These are phyloP conservation scores for Camellia oleifera DNA, from an alignment of 179 eudicot species.

Conservation along the genomic window DNA sequence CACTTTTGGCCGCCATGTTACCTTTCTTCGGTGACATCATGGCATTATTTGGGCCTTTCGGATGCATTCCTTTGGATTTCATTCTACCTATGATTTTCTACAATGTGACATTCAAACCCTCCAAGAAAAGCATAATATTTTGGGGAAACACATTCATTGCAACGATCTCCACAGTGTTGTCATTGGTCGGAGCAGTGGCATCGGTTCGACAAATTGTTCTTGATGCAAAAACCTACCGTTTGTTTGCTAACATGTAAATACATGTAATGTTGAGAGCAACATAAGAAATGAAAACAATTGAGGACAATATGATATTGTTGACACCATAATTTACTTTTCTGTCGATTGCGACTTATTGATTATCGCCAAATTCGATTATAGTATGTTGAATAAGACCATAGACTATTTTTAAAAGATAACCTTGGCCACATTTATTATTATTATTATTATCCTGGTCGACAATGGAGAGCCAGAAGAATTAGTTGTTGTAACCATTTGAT, in stretches of 20 bases:
- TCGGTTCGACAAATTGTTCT: constrained; percentile 67
- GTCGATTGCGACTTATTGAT: too few relatives aligned
- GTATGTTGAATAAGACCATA: too few relatives aligned
- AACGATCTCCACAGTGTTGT: constrained; percentile 38
- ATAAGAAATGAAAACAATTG: too few relatives aligned
- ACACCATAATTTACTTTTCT: too few relatives aligned
- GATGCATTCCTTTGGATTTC: constrained; percentile 77
- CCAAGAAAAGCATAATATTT: constrained; percentile 40
- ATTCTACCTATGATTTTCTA: constrained; percentile 73
- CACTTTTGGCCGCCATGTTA: constrained; percentile 68
- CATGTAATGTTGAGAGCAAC: too few relatives aligned
- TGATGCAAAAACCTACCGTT: constrained; percentile 61
- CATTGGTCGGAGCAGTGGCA: constrained; percentile 51
- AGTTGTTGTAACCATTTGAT: too few relatives aligned
- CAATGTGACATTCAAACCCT: constrained; percentile 73
- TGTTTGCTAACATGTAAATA: constrained; percentile 47
- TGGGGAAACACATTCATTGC: constrained; percentile 57
- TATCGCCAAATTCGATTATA: too few relatives aligned
- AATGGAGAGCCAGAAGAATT: too few relatives aligned
- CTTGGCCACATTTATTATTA: too few relatives aligned
- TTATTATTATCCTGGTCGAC: too few relatives aligned
- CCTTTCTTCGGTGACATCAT: constrained; percentile 91
- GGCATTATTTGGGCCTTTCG: constrained; percentile 74
- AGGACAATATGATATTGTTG: too few relatives aligned
- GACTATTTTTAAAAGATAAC: too few relatives aligned